Conservation (phyloP, 768 basidiomycete species). For the Pleurotus citrinopileatus region DNA sequence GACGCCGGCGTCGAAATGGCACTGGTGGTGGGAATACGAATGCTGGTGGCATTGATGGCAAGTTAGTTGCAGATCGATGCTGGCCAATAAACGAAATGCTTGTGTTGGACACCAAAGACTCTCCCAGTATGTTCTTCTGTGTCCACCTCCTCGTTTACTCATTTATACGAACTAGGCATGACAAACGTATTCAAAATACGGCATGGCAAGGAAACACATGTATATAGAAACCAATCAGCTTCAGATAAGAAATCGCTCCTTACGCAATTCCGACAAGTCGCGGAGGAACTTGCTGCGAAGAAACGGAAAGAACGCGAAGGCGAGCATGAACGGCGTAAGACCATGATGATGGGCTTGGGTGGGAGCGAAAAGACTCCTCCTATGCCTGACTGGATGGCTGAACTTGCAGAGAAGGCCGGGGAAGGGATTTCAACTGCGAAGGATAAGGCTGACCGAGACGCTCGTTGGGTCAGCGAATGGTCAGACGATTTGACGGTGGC, state of each 20-base stretch:
- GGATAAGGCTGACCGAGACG: conserved; percentile 77
- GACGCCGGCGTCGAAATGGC: conserved; percentile 65
- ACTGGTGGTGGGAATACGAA: conserved; percentile 33
- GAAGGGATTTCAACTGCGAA: conserved; percentile 53
- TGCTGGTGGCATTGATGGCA: conserved; percentile 52
- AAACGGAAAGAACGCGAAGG: conserved; percentile 92
- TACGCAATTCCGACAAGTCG: conserved; percentile 84
- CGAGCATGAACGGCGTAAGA: conserved; percentile 86
- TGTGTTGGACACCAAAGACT: conserved; percentile 95
- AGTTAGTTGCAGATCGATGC: conserved; percentile 89
- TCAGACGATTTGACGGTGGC: conserved; percentile 89
- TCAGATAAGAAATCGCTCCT: conserved; percentile 87
- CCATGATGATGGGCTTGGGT: conserved; percentile 52
- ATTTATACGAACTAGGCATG: conserved; percentile 44
- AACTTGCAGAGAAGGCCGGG: conserved; percentile 58
- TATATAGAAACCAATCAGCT: conserved; percentile 81
- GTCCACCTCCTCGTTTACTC: background rate
- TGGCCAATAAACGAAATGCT: conserved; percentile 94
- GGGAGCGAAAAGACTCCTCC: conserved; percentile 43
- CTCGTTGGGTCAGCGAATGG: conserved; percentile 88
- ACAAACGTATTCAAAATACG: conserved; percentile 97
- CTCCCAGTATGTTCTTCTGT: conserved; percentile 58
- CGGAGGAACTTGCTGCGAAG: conserved; percentile 86
- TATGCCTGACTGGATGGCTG: conserved; percentile 75
- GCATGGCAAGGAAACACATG: conserved; percentile 90